phyloP scores from a whole-genome alignment of 768 basidiomycete species.

The Vararia minispora region DNA sequence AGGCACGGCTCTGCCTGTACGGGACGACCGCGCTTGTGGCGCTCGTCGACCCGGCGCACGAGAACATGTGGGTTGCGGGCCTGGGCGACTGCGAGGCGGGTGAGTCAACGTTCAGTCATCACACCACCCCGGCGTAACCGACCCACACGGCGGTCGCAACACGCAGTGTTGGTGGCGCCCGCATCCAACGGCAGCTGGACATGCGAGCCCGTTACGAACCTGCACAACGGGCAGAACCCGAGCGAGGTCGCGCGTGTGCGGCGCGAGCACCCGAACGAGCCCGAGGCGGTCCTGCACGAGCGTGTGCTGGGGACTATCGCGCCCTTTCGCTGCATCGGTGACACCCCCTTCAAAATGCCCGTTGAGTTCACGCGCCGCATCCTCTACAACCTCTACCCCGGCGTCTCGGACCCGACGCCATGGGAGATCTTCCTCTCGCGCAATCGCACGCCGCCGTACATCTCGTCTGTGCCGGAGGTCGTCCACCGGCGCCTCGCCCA shows the following conservation, averaged over 20 bases:
- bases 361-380: slow-evolving; percentile 21
- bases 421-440: slow-evolving; percentile 21
- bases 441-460: slow-evolving; percentile 36
- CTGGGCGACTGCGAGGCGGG: slow-evolving; percentile 75
- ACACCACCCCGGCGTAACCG: too few species aligned
- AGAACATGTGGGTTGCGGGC: slow-evolving; percentile 74
- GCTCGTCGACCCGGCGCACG: slow-evolving; percentile 56
- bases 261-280: slow-evolving; percentile 57
- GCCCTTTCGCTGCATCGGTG: slow-evolving; percentile 52
- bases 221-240: slow-evolving; percentile 63
- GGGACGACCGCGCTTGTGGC: slow-evolving; percentile 75
- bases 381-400: slow-evolving; percentile 24
- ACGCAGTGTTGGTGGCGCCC: slow-evolving; percentile 31
- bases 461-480: slow-evolving; percentile 30
- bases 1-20: slow-evolving; percentile 65
- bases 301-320: slow-evolving; percentile 72
- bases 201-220: slow-evolving; percentile 46
- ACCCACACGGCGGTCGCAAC: too few species aligned
- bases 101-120: slow-evolving; percentile 23
- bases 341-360: slow-evolving; percentile 27
- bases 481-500: slow-evolving; percentile 24
- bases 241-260: slow-evolving; percentile 54
- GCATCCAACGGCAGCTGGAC: slow-evolving; percentile 38
- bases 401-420: slow-evolving; percentile 20
- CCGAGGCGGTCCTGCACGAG: slow-evolving; percentile 53